A percentile compares a stretch with the other conserved stretches of the same genome.
Conservation (phyloP, 495 filamentous ascomycete species). For the Hypoxylon rickii region DNA sequence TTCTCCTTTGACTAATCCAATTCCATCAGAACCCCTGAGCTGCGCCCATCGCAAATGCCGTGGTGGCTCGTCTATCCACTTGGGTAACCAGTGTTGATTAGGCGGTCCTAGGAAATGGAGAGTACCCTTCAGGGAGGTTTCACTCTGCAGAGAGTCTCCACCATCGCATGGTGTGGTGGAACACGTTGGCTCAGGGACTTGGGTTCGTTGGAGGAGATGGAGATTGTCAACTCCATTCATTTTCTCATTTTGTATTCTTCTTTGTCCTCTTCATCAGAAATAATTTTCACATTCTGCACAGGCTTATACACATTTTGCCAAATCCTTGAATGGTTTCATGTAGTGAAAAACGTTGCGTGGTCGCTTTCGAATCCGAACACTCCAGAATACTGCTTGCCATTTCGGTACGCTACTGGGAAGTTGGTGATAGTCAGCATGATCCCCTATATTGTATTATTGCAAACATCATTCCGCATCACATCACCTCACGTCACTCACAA, state of each 20-base stretch:
- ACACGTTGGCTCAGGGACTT: constrained; percentile 57
- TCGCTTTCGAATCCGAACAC: constrained; percentile 19
- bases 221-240: constrained; percentile 50
- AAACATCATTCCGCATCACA: no score
- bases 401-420: no score
- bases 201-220: constrained; percentile 52
- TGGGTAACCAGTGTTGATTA: constrained; percentile 56
- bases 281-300: no score
- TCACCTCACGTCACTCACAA: no score
- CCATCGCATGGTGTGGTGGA: constrained; percentile 59
- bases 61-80: constrained; percentile 55
- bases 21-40: constrained; percentile 52
- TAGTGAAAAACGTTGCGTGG: constrained; percentile 15
- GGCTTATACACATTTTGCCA: background rate
- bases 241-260: constrained; percentile 42
- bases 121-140: constrained; percentile 54
- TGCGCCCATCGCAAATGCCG: constrained; percentile 59
- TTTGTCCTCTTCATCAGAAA: constrained; percentile 22
- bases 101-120: constrained; percentile 55
- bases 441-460: no score
- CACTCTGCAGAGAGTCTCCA: constrained; percentile 60
- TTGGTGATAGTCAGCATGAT: no score
- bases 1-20: constrained; percentile 48
- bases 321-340: background rate
- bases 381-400: constrained; percentile 14